Conservation (phyloP, 805 yeast genomes). For the Ascoidea tarda region DNA sequence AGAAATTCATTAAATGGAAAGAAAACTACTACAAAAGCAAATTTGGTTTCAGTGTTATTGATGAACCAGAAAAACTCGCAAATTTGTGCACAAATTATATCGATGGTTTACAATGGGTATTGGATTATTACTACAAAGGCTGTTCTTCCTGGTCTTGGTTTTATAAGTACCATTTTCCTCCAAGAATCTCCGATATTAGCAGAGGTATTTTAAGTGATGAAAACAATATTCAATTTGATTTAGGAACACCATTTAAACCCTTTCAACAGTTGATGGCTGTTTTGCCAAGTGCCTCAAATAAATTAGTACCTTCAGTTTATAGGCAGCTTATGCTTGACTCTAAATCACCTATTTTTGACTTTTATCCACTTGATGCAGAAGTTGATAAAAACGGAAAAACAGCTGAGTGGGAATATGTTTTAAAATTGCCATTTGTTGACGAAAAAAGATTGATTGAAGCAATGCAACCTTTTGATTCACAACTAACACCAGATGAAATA, state of each 20-base stretch:
- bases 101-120: slow-evolving; percentile 96
- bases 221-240: slow-evolving; percentile 37
- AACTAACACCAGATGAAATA: slow-evolving; percentile 56
- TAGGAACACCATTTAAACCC: slow-evolving; percentile 76
- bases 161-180: slow-evolving; percentile 81
- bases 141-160: slow-evolving; percentile 96
- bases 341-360: slow-evolving; percentile 75
- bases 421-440: slow-evolving; percentile 83
- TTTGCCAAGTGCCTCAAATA: slow-evolving; percentile 80
- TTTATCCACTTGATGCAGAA: slow-evolving; percentile 80
- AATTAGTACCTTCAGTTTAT: slow-evolving; percentile 63
- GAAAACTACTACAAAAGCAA: slow-evolving; percentile 76
- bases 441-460: slow-evolving; percentile 60
- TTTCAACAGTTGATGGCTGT: slow-evolving; percentile 97
- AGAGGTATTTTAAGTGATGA: slow-evolving; percentile 35
- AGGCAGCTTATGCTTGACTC: slow-evolving; percentile 78
- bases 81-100: slow-evolving; percentile 67
- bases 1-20: slow-evolving; percentile 73
- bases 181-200: slow-evolving; percentile 78
- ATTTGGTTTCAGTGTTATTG: slow-evolving; percentile 44
- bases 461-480: slow-evolving; percentile 48
- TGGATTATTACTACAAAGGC: slow-evolving; percentile 81
- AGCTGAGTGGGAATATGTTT: slow-evolving; percentile 97
- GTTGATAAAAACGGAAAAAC: slow-evolving; percentile 90
- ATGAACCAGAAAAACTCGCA: slow-evolving; percentile 43